Evolutionary conservation across 306 rosid genomes (phyloP).

Genomic region (Purshia tridentata): DNA sequence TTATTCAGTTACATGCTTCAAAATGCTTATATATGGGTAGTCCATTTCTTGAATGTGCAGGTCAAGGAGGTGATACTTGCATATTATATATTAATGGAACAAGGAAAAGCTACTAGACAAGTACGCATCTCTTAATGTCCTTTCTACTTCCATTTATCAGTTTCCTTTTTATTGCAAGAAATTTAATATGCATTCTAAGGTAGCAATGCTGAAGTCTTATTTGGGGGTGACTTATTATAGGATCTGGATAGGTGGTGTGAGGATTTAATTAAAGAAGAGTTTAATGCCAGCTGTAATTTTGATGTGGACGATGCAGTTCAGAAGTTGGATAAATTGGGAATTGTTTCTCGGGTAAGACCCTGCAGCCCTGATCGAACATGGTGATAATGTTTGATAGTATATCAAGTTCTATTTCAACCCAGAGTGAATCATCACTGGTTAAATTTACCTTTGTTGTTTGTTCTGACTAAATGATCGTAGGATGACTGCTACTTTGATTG

Average conservation of each 20-base stretch:
- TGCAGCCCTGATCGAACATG: not conserved
- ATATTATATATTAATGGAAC: slow-evolving; percentile 91
- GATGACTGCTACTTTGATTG: not conserved
- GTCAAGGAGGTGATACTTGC: slow-evolving; percentile 91
- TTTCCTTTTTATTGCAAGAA: not conserved
- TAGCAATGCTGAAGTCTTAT: not conserved
- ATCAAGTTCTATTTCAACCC: not conserved
- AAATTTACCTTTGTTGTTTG: not conserved
- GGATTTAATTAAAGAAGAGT: slow-evolving; percentile 79
- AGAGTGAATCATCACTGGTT: not conserved
- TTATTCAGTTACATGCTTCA: not conserved
- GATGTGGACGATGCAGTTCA: slow-evolving; percentile 92
- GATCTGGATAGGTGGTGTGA: slow-evolving; percentile 89
- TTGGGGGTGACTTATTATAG: slow-evolving; percentile 32
- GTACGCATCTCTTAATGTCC: slow-evolving; percentile 36
- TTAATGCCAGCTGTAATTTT: slow-evolving; percentile 67
- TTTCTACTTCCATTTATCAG: slow-evolving; percentile 6
- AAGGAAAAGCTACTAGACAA: slow-evolving; percentile 84
- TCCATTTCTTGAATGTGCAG: slow-evolving; percentile 42
- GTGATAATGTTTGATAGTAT: not conserved
- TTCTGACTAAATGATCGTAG: not conserved
- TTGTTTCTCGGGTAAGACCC: slow-evolving; percentile 74
- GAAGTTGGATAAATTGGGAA: slow-evolving; percentile 82
- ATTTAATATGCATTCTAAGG: not conserved
- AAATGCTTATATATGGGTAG: not conserved